Percentiles rank a stretch among this genome's conserved stretches.
phyloP scores from a whole-genome alignment of 805 yeast genomes.

The Starmerella vaccinii region DNA sequence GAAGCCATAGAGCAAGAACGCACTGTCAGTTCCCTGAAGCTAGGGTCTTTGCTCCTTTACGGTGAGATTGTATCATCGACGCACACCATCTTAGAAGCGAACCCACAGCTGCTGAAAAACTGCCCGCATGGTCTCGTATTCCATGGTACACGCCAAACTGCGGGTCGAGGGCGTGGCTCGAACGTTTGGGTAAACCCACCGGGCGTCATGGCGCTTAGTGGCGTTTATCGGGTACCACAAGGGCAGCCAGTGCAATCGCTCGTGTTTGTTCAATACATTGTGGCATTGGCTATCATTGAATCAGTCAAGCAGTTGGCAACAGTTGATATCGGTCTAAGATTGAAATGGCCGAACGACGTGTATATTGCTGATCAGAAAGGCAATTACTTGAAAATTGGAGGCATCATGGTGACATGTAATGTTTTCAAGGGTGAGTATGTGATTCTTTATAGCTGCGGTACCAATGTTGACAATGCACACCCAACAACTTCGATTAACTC shows the following conservation, averaged over 20 bases:
- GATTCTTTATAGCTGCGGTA: conserved; percentile 75
- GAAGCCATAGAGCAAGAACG: conserved; percentile 24
- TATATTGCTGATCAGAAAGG: conserved; percentile 44
- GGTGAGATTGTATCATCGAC: conserved; percentile 91
- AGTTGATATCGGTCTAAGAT: conserved; percentile 61
- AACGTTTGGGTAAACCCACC: conserved; percentile 91
- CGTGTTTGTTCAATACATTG: conserved; percentile 77
- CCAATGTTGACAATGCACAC: conserved; percentile 71
- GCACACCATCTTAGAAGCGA: conserved; percentile 62
- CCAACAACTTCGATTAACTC: conserved; percentile 85
- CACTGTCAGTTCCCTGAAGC: conserved; percentile 12
- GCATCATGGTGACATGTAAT: conserved; percentile 73
- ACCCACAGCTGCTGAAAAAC: conserved; percentile 45
- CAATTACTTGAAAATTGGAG: conserved; percentile 62
- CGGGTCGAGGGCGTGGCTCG: conserved; percentile 92
- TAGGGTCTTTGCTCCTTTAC: conserved; percentile 61
- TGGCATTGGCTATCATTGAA: conserved; percentile 72
- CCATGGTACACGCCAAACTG: conserved; percentile 72
- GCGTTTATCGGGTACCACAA: conserved; percentile 50
- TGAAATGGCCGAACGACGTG: conserved; percentile 97
- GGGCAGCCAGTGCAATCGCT: conserved; percentile 45
- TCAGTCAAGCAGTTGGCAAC: conserved; percentile 55
- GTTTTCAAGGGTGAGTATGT: conserved; percentile 49
- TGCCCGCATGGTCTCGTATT: conserved; percentile 61
- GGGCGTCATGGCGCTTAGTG: conserved; percentile 80